These are phyloP conservation scores for Meripilus lineatus DNA, from an alignment of 1,284 basidiomycete species.

Conservation along the genomic window DNA sequence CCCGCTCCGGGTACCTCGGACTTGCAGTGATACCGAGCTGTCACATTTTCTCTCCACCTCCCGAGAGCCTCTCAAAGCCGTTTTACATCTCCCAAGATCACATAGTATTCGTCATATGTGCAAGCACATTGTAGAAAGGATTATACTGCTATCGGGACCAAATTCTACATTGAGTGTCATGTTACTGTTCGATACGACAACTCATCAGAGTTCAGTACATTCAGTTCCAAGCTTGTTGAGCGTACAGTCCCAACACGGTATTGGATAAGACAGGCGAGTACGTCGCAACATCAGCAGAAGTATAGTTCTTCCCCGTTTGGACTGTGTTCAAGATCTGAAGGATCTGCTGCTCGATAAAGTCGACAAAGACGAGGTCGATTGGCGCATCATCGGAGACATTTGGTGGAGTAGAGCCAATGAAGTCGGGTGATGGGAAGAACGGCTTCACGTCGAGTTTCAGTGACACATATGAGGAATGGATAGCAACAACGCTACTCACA, in stretches of 20 bases:
- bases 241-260: slow-evolving; percentile 55
- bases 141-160: too few species aligned
- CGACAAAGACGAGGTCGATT: slow-evolving; percentile 67
- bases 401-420: slow-evolving; percentile 53
- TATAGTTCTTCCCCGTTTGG: slow-evolving; percentile 47
- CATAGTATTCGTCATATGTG: too few species aligned
- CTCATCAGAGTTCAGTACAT: too few species aligned
- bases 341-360: slow-evolving; percentile 56
- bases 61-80: too few species aligned
- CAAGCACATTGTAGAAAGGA: too few species aligned
- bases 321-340: slow-evolving; percentile 50
- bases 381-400: slow-evolving; percentile 42
- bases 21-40: too few species aligned
- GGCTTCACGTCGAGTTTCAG: slow-evolving; percentile 23
- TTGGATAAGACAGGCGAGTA: slow-evolving; percentile 51
- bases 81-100: too few species aligned
- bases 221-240: slow-evolving; percentile 56
- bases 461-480: neutral
- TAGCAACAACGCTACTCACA: slow-evolving; percentile 12
- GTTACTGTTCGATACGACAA: too few species aligned
- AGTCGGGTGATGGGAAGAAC: slow-evolving; percentile 49
- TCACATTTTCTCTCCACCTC: too few species aligned
- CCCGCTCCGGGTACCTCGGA: too few species aligned
- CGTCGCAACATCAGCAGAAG: slow-evolving; percentile 40
- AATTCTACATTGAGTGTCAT: too few species aligned